Base-by-base conservation (phyloP, 2,329 filamentous ascomycete genomes). In the Blastomyces gilchristii region DNA sequence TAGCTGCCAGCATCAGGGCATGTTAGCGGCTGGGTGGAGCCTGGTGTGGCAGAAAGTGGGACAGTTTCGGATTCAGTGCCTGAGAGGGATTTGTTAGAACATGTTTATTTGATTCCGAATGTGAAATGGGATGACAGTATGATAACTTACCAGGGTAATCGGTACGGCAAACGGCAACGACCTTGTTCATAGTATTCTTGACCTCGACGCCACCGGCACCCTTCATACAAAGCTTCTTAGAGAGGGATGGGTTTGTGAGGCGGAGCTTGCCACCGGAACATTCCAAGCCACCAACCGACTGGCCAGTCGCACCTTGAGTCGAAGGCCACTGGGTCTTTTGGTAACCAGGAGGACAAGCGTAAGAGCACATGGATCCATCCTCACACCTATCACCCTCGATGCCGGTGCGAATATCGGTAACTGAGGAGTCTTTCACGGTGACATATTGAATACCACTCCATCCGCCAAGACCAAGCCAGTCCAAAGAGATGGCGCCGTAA, bases 301-400 rank as follows among this genome's bases (percentile, higher is more conserved):
- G 86, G 66, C 87, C 87, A 60, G 85, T 90, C 47, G 80, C 72
- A 63, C 93, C 94, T 80, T 97, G 94, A 43, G 83, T 81, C 0
- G 73, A 69, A 57, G 94, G 91, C 88, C 91, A 97, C 74, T 97
- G 93, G 2, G 88, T 83, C 84, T 97, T 97, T 76, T 94, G 86
- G 77, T 94, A 96, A 56, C 93, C 93, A 37, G 86, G 78, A n/a
- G 90, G 89, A 81, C 94, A 99, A 63, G 90, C 87, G 72, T 97
- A 97, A 1, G 92, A 96, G 82, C 93, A 97, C 82, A 92, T 91
- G 64, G 81, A 78, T 58, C 85, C 87, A 11, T 80, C 70, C 9
- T 70, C 74, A 78, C 90, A 93, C 65, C 76, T 76, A 18, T 84
- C 77, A 18, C 87, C 88, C 22, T 78, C 78, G 57, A 86, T 76